phyloP scores from a whole-genome alignment of 805 yeast species.

The Metschnikowia matae region DNA sequence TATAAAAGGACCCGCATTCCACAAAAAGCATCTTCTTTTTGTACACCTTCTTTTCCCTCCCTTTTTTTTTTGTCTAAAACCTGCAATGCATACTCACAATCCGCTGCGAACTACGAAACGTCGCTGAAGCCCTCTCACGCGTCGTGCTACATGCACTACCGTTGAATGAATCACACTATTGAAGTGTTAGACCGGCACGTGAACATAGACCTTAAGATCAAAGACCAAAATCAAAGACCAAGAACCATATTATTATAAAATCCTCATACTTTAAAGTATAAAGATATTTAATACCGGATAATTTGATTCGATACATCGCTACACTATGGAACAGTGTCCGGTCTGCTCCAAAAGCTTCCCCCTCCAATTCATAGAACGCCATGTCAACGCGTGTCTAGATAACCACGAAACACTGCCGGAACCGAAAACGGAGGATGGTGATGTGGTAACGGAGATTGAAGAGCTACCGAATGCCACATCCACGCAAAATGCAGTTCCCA shows the following conservation, averaged over 20 bases:
- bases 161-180: neutral
- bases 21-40: neutral
- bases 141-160: neutral
- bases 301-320: no score
- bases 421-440: neutral
- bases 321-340: slow-evolving; percentile 27
- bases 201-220: neutral
- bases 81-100: neutral
- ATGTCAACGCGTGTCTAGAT: slow-evolving; percentile 40
- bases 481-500: neutral
- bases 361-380: slow-evolving; percentile 29
- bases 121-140: neutral
- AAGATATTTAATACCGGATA: no score
- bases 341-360: slow-evolving; percentile 29
- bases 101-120: neutral
- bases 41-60: no score
- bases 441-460: neutral
- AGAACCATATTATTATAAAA: no score
- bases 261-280: no score
- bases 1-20: neutral
- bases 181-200: neutral
- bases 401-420: slow-evolving; percentile 17
- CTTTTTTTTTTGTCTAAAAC: neutral
- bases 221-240: neutral
- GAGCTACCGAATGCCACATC: neutral